Base-by-base conservation (phyloP, 2,329 filamentous ascomycete genomes). In the Apiospora arundinis region DNA sequence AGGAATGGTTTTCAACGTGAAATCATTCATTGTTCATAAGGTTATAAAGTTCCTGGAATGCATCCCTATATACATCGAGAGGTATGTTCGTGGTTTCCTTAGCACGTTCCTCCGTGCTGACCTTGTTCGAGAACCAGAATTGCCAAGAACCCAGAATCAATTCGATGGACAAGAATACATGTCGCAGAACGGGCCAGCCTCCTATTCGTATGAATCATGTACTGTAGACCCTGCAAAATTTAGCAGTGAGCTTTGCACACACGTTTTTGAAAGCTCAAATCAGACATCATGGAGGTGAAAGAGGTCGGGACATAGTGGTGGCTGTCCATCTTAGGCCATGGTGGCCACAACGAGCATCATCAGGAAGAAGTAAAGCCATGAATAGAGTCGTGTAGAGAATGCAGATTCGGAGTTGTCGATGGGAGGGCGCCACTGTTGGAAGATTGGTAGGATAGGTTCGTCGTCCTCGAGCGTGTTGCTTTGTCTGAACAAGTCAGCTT, bases 401-500 rank as follows among this genome's bases (percentile, higher is more conserved):
- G 56, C 18, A 40, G 56, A 63, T 11, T 63, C 56, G 11, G 21
- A n/a, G 32, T 63, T 40, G 8, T 60, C 52, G 28, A 28, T n/a
- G 11, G 18, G 52, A n/a, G 56, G 2, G 18, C 56, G 56, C 56
- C 56, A 40, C 8, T 40, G 18, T n/a, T 40, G 8, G 8, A 21
- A n/a, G 8, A 14, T n/a, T 12, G 8, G 32, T n/a, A 63, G 56
- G 23, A n/a, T 18, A 12, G 56, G 18, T 14, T n/a, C 21, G 28
- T 40, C 56, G 37, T 11, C 21, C n/a, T 37, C 9, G 56, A 63
- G 56, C 18, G 28, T n/a, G 45, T n/a, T 48, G 45, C 45, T 48
- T 18, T 48, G 45, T 48, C 18, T n/a, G 45, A 48, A 48, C 18
- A n/a, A 8, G 32, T 56, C 9, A 42, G 45, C 28, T 68, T 77